A percentile compares a stretch with the other conserved stretches of the same genome.
Conservation (phyloP, 352 stramenopile genomes). For the Phytopythium helicoides region DNA sequence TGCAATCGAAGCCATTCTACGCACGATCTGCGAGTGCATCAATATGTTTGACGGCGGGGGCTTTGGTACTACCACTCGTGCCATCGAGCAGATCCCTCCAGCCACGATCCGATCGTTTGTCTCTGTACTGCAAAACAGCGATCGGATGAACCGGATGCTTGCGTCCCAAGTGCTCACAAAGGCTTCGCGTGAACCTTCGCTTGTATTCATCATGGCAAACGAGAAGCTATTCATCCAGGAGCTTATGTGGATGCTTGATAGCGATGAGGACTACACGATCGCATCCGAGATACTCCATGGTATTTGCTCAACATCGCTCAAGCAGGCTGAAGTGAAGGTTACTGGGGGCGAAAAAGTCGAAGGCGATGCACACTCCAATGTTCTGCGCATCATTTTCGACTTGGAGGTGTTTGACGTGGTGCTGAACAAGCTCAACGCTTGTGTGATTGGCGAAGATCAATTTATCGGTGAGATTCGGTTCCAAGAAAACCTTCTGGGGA, state of each 20-base stretch:
- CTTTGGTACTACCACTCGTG: constrained; percentile 22
- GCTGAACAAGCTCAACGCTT: constrained; percentile 67
- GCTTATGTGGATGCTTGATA: constrained; percentile 70
- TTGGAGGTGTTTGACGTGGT: constrained; percentile 63
- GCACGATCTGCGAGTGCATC: constrained; percentile 74
- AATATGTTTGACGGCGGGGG: constrained; percentile 45
- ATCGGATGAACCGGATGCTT: constrained; percentile 67
- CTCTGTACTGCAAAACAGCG: constrained; percentile 49
- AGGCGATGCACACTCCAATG: constrained; percentile 29
- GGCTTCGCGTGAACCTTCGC: constrained; percentile 52
- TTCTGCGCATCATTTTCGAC: constrained; percentile 59
- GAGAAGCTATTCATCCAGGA: constrained; percentile 67
- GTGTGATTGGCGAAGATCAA: constrained; percentile 59
- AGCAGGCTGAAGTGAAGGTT: constrained; percentile 6
- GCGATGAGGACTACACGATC: constrained; percentile 66
- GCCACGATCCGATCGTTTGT: constrained; percentile 62
- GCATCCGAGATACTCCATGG: constrained; percentile 72
- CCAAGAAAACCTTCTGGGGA: constrained; percentile 71
- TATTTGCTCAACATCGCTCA: constrained; percentile 51
- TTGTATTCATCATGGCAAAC: constrained; percentile 49
- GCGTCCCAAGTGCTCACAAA: constrained; percentile 70
- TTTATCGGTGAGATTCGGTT: constrained; percentile 80
- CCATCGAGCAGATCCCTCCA: constrained; percentile 51
- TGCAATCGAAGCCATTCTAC: constrained; percentile 69
- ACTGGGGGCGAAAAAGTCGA: background rate